Conservation (phyloP, 768 basidiomycete genomes). For the Cystobasidium onofrii region DNA sequence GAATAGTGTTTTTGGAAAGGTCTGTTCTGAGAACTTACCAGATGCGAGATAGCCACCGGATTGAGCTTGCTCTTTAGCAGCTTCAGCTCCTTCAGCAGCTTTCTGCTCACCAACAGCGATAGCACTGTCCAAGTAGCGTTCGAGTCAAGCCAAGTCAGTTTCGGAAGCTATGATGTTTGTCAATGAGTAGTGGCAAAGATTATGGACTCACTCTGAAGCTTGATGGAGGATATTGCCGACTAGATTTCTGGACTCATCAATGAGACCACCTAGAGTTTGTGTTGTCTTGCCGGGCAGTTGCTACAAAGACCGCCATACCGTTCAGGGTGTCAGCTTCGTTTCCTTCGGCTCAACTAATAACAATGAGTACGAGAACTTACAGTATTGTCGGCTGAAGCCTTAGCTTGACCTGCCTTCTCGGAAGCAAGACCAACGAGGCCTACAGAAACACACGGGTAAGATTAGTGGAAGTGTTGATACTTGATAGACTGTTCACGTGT, state of each 20-base stretch:
- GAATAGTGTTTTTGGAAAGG: too few relatives aligned
- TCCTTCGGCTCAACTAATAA: too few relatives aligned
- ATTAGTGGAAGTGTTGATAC: not conserved
- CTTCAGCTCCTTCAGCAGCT: conserved; percentile 4
- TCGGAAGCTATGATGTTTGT: not conserved
- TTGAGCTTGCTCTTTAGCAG: not conserved
- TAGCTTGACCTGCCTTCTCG: conserved; percentile 25
- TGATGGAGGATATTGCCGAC: conserved; percentile 15
- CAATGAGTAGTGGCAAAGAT: not conserved
- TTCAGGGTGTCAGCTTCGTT: too few relatives aligned
- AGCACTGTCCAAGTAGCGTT: too few relatives aligned
- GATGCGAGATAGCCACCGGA: not conserved
- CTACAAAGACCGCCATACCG: too few relatives aligned
- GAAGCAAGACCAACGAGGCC: conserved; percentile 7
- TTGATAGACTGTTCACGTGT: too few relatives aligned
- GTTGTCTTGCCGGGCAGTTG: conserved; percentile 18
- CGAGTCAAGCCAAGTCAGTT: not conserved
- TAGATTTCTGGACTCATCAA: conserved; percentile 14
- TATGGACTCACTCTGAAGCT: not conserved
- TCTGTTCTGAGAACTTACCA: too few relatives aligned
- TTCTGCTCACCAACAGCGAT: conserved; percentile 22
- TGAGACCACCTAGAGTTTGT: conserved; percentile 22
- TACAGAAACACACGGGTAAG: not conserved
- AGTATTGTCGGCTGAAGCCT: conserved; percentile 24
- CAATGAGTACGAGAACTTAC: too few relatives aligned